Evolutionary conservation across 23 red algal species (phyloP), one percentile per base, ranked within the genome.

Genomic region (Gracilaria gracilis): DNA sequence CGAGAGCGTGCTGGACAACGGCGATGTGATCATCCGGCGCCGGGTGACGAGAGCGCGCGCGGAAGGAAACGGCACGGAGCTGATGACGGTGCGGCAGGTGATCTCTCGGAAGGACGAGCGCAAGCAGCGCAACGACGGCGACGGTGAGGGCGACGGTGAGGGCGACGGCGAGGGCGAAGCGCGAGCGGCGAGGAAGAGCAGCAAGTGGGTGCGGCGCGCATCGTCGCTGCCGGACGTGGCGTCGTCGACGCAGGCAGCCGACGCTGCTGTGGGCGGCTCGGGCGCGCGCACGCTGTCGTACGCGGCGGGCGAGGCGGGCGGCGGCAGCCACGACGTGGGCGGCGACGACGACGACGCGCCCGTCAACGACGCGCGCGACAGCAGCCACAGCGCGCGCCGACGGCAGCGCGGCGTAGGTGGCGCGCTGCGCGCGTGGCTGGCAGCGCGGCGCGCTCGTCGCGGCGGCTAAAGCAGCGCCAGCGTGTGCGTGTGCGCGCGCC

Each of bases 21-120:
- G 87, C 16, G 87, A 91, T 20, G 87, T 91, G 14, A 73, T 91
- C 36, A 38, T 91, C 9, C 36, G 75, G 1, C 73, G 87, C 14
- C 44, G 44, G 6, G 48, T 91, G 84, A 62, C 28, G 21, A 67
- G 84, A 4, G 38, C 48, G 84, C 67, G 69, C 25, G 84, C 67
- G 19, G 84, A 88, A 14, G 84, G 84, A 4, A 16, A 23, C 23
- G 84, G 84, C 27, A 32, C 47, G 23, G 84, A 88, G 35, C 28
- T 51, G 15, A 61, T 88, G 65, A 88, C 84, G 4, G 57, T 88
- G 32, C 55, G 37, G 2, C 84, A 88, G 57, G 16, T 88, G 4
- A 88, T 88, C 29, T 69, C 84, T 31, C 48, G 46, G 8, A 67
- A 67, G 82, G 23, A 67, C 0, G n/a, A n/a, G n/a, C 61, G 24